Percentiles rank a stretch among this genome's conserved stretches.
phyloP scores from a whole-genome alignment of 129 eudicot species.

The Tagetes erecta region DNA sequence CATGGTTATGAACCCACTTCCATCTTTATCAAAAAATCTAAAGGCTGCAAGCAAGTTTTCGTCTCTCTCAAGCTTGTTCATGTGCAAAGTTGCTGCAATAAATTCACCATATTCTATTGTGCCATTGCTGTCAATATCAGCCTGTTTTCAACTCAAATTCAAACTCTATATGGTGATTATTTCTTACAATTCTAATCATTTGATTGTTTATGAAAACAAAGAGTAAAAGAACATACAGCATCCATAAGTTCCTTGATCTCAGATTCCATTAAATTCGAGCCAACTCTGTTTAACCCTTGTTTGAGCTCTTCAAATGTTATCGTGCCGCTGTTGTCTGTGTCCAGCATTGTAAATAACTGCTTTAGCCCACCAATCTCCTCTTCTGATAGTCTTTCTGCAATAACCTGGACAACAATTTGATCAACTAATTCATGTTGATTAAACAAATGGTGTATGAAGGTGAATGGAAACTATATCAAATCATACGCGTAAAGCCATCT shows the following conservation, averaged over 20 bases:
- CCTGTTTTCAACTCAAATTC: conserved; percentile 32
- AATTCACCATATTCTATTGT: conserved; percentile 69
- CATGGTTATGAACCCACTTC: conserved; percentile 56
- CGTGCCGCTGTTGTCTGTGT: conserved; percentile 56
- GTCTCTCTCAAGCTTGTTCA: conserved; percentile 59
- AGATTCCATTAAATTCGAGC: conserved; percentile 51
- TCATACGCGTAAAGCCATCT: conserved; percentile 66
- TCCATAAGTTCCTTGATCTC: conserved; percentile 63
- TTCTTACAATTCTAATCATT: background rate
- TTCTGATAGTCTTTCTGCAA: conserved; percentile 64
- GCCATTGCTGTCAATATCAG: conserved; percentile 58
- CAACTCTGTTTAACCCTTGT: conserved; percentile 51
- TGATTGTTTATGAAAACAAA: background rate
- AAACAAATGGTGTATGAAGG: background rate
- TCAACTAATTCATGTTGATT: background rate
- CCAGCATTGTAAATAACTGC: conserved; percentile 56
- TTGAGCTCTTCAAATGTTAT: conserved; percentile 63
- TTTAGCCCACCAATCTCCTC: conserved; percentile 66
- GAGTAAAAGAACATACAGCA: conserved; percentile 39
- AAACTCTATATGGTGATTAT: conserved; percentile 4
- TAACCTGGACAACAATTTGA: conserved; percentile 39
- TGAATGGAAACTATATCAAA: conserved; percentile 12
- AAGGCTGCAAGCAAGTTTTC: conserved; percentile 60
- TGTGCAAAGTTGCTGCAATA: conserved; percentile 63
- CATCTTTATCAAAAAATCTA: conserved; percentile 57